Base-by-base conservation (phyloP, 2,329 filamentous ascomycete genomes). In the Geoglossum cookeanum region DNA sequence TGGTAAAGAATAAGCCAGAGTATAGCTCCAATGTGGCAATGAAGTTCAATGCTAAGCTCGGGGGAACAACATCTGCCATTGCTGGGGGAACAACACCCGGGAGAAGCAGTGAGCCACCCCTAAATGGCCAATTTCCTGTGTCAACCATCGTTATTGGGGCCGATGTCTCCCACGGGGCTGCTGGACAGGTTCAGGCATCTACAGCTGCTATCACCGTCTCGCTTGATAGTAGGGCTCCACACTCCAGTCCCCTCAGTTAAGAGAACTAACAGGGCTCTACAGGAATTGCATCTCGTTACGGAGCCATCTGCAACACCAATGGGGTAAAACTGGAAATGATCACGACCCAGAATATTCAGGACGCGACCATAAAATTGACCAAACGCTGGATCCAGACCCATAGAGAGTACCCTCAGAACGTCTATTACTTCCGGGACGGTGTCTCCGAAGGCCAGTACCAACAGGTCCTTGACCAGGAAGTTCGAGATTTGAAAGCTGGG, bases 41-140 rank as follows among this genome's bases (percentile, higher is more conserved):
- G 87, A 98, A 98, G 73, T 81, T 98, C 62, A 97, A 98, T 64
- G 85, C 87, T 3, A 98, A 98, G 73, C 78, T 98, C 1, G 92
- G 92, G 13, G 92, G 92, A 4, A 78, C 80, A 0, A 96, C 88
- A 0, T 82, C 71, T 59, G 69, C 74, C 55, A 42, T 58, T 27
- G 33, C 55, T 17, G 55, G 49, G 8, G 42, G 17, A 45, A 45
- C n/a, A 45, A 5, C n/a, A 4, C 42, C 42, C 9, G 6, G n/a
- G 17, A 45, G 42, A 45, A 7, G 7, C 8, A 29, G n/a, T 32
- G 4, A 17, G 15, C 54, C n/a, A 44, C 6, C 54, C 2, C 37
- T 22, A 22, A n/a, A 42, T 30, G 56, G 52, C 17, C 75, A 73
- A 60, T 78, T 76, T 63, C 65, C 66, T 1, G 66, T 65, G 0